Evolutionary conservation across 2,329 filamentous ascomycete genomes (phyloP).

Genomic region (Pseudogymnoascus verrucosus): DNA sequence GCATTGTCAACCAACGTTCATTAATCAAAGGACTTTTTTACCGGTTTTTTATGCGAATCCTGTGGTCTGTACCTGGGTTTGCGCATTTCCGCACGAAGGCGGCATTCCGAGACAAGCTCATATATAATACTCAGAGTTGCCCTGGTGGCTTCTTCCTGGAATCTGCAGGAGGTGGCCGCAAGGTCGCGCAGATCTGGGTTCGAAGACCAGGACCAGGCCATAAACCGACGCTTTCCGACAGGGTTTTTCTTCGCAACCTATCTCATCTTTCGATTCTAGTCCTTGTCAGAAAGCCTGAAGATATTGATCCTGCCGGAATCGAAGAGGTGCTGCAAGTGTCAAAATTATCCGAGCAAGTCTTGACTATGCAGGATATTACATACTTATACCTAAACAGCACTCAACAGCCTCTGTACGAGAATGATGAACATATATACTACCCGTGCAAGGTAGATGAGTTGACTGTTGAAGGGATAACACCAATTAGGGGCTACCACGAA

Average conservation of each 20-base stretch:
- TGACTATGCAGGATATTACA: constrained; percentile 5
- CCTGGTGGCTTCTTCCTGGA: constrained; percentile 5
- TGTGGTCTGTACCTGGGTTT: background rate
- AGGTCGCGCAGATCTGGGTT: constrained; percentile 2
- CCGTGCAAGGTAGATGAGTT: background rate
- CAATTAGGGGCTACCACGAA: background rate
- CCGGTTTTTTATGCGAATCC: background rate
- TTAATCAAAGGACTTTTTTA: background rate
- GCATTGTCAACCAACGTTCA: constrained; percentile 1
- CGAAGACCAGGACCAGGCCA: background rate
- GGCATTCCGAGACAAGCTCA: constrained; percentile 1
- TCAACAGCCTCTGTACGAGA: background rate
- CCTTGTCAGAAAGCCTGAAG: background rate
- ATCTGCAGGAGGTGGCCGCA: background rate
- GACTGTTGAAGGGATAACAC: background rate
- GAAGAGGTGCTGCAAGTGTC: background rate
- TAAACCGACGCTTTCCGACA: background rate
- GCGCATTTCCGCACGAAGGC: background rate
- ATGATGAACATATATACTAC: background rate
- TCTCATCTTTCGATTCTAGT: background rate
- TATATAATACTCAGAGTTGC: constrained; percentile 1
- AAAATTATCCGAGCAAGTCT: background rate
- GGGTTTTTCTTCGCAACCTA: background rate
- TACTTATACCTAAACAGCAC: background rate
- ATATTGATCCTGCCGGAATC: background rate